phyloP scores from a whole-genome alignment of 2,329 filamentous ascomycete genomes.

The Cercospora sp. region DNA sequence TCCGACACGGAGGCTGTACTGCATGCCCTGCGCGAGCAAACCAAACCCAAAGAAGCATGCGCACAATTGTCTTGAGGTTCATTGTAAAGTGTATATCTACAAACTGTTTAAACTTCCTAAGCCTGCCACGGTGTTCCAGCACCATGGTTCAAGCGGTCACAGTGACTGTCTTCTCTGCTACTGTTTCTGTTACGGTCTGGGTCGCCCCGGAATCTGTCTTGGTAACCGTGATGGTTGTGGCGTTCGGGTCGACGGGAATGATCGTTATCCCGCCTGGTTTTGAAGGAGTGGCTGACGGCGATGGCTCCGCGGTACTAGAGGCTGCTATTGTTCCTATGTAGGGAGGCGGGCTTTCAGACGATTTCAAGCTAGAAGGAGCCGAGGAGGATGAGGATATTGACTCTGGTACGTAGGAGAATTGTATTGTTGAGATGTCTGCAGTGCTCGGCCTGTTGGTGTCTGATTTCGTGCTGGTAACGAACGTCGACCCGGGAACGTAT shows the following conservation, averaged over 20 bases:
- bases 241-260: conserved; percentile 29
- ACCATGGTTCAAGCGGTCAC: conserved; percentile 3
- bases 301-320: not conserved
- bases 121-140: not conserved
- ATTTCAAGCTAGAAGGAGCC: not conserved
- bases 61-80: not conserved
- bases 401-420: not conserved
- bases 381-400: not conserved
- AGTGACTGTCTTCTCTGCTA: conserved; percentile 28
- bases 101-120: not conserved
- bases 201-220: conserved; percentile 22
- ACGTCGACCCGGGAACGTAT: not conserved
- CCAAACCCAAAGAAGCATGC: not conserved
- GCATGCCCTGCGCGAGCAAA: not conserved
- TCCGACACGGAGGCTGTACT: no score
- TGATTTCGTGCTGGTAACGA: not conserved
- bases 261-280: conserved; percentile 30
- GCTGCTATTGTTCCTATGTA: not conserved
- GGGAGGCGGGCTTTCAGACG: not conserved
- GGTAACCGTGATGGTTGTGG: conserved; percentile 28
- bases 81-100: not conserved
- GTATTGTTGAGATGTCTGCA: not conserved
- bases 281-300: not conserved
- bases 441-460: not conserved
- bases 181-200: conserved; percentile 26